Evolutionary conservation across 1,284 basidiomycete genomes (phyloP).

Genomic region (Paramarasmius palmivorus): DNA sequence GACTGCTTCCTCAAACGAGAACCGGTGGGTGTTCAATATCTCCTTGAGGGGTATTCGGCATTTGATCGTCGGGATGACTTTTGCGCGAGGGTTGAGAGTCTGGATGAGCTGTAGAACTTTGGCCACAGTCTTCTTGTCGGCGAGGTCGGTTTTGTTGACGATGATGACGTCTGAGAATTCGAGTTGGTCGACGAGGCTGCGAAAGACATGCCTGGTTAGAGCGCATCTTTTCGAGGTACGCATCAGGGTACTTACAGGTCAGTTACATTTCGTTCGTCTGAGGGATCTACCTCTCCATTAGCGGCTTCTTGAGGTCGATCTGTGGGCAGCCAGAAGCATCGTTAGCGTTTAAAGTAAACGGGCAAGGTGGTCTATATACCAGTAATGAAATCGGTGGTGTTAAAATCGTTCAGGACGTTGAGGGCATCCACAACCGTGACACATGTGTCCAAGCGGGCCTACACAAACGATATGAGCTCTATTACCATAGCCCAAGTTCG

Average conservation of each 20-base stretch:
- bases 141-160: constrained; percentile 1
- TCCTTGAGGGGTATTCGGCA: not conserved
- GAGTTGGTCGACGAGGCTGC: not conserved
- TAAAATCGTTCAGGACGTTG: not conserved
- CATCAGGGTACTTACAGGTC: not conserved
- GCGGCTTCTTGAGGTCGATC: not conserved
- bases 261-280: not conserved
- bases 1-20: not conserved
- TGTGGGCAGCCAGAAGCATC: too few relatives aligned
- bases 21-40: not conserved
- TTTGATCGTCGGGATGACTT: not conserved
- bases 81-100: not conserved
- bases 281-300: not conserved
- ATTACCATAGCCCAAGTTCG: too few relatives aligned
- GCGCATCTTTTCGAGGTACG: too few relatives aligned
- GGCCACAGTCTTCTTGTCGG: not conserved
- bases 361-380: not conserved
- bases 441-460: not conserved
- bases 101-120: not conserved
- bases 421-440: not conserved
- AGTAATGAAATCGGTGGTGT: not conserved
- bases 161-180: constrained; percentile 1
- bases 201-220: too few relatives aligned
- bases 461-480: not conserved
- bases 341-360: too few relatives aligned